Evolutionary conservation across 2,329 filamentous ascomycete genomes (phyloP).

Genomic region (Epichloe gansuensis): DNA sequence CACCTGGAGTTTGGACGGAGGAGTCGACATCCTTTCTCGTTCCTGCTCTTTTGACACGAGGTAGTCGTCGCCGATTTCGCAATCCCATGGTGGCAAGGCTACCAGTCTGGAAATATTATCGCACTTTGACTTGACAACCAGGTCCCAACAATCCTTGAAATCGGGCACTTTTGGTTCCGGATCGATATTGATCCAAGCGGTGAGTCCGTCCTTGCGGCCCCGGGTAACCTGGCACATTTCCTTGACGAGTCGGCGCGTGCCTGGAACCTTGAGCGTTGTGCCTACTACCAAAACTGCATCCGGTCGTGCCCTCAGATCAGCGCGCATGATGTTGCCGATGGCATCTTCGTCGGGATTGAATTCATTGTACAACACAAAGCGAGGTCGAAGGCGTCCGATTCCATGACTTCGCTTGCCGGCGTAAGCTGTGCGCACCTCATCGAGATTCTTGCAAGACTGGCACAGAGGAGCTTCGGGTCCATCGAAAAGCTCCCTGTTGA

Average conservation of each 20-base stretch:
- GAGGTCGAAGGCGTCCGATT: constrained; percentile 74
- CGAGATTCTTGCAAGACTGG: constrained; percentile 56
- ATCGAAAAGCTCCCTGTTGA: constrained; percentile 68
- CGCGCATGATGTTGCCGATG: constrained; percentile 78
- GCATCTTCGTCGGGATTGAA: constrained; percentile 93
- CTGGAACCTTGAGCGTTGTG: constrained; percentile 89
- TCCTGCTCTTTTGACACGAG: constrained; percentile 33
- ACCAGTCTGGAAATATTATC: constrained; percentile 73
- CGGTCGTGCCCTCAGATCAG: constrained; percentile 73
- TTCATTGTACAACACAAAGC: constrained; percentile 96
- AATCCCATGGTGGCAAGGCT: constrained; percentile 46
- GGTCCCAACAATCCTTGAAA: constrained; percentile 85
- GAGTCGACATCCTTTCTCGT: constrained; percentile 22
- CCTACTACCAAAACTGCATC: constrained; percentile 92
- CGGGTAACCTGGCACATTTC: constrained; percentile 85
- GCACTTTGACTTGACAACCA: constrained; percentile 75
- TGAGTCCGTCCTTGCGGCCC: constrained; percentile 67
- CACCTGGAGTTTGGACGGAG: constrained; percentile 10
- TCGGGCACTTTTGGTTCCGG: constrained; percentile 70
- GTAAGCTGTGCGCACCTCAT: constrained; percentile 59
- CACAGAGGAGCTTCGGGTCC: constrained; percentile 77
- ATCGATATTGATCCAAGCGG: constrained; percentile 90
- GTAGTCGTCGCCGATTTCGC: constrained; percentile 37
- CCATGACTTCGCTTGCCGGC: constrained; percentile 87
- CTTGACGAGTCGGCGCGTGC: constrained; percentile 76